phyloP scores from a whole-genome alignment of 371 early-diverging fungal genomes.

The Aphelidium insulamus region DNA sequence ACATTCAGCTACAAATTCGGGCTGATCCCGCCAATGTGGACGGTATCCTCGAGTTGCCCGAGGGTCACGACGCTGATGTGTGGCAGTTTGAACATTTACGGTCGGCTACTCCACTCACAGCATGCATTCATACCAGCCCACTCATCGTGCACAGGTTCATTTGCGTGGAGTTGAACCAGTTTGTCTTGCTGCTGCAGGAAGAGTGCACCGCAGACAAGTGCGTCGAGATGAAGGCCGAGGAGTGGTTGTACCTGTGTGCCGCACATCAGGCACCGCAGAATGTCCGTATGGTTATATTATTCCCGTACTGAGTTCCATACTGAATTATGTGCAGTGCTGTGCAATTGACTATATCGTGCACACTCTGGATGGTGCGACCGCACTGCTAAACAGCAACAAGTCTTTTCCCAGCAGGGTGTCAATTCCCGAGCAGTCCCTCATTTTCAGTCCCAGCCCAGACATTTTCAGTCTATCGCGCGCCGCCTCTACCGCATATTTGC shows the following conservation, averaged over 20 bases:
- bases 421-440: constrained; percentile 39
- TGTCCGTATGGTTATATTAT: not conserved
- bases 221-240: constrained; percentile 80
- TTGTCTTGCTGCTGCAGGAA: constrained; percentile 40
- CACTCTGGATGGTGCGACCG: constrained; percentile 67
- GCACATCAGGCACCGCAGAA: constrained; percentile 53
- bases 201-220: constrained; percentile 64
- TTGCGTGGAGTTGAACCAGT: constrained; percentile 47
- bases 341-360: constrained; percentile 85
- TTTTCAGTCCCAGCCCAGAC: too few relatives aligned
- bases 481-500: constrained; percentile 87
- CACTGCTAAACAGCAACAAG: constrained; percentile 47
- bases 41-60: constrained; percentile 34
- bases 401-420: constrained; percentile 56
- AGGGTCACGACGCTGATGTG: constrained; percentile 31
- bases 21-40: constrained; percentile 34
- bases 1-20: constrained; percentile 54
- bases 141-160: not conserved
- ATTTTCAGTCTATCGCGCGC: constrained; percentile 66
- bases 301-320: not conserved
- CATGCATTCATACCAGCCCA: not conserved
- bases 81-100: constrained; percentile 83
- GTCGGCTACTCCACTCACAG: constrained; percentile 19
- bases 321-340: constrained; percentile 32
- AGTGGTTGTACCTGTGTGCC: constrained; percentile 80